Base-by-base conservation (phyloP, 768 basidiomycete species). In the Lactarius psammicola region DNA sequence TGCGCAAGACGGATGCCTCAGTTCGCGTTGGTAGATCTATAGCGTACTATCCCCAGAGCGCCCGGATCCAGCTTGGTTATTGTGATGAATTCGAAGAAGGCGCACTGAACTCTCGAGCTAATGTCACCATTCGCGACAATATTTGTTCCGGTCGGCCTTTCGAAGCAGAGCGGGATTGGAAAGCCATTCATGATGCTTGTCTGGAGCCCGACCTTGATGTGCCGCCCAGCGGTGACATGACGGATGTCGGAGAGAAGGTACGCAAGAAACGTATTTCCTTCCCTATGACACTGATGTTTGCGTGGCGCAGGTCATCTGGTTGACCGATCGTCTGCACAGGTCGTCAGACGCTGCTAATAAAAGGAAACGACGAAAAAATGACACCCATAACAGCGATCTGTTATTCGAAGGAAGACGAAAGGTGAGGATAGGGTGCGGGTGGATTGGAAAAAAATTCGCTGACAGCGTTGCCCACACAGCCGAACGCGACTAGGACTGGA, bases 121-220 rank as follows among this genome's bases (percentile, higher is more conserved):
- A 92, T 74, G 84, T 91, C 0, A 95, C 94, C 0, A 84, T 95
- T 40, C 82, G 92, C 59, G 92, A 96, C 56, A 97, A 96, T 70
- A 85, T 96, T 60, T 87, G 89, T 68, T 96, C 96, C 64, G 94
- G 94, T 44, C 80, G 87, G 42, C 86, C 88, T 7, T 94, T 88
- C 69, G 89, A 95, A 30, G 87, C 89, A n/a, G n/a, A n/a, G n/a
- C n/a, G n/a, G n/a, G n/a, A n/a, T n/a, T n/a, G n/a, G n/a, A n/a
- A n/a, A n/a, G n/a, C n/a, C n/a, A n/a, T n/a, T n/a, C n/a, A n/a
- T n/a, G n/a, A n/a, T n/a, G n/a, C n/a, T n/a, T n/a, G n/a, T n/a
- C n/a, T n/a, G n/a, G n/a, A n/a, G n/a, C n/a, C n/a, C n/a, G n/a
- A n/a, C n/a, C n/a, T n/a, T n/a, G n/a, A n/a, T n/a, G n/a, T n/a